Conservation (phyloP, 2,329 filamentous ascomycete species). For the Diplocarpon rosae region DNA sequence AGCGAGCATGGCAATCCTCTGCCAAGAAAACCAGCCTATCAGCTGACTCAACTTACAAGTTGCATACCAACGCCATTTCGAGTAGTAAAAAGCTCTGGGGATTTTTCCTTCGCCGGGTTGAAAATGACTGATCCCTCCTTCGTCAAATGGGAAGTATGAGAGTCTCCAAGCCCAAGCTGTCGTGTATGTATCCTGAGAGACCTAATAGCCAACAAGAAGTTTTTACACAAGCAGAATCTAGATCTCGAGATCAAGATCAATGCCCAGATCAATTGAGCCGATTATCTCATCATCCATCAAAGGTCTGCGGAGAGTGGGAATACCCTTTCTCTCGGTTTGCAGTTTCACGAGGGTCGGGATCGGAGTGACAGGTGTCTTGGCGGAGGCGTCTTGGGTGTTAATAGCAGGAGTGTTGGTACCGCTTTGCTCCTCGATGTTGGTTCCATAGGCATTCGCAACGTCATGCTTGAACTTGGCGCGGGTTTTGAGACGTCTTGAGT, state of each 20-base stretch:
- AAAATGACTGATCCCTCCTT: background rate
- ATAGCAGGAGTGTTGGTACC: conserved; percentile 39
- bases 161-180: too few species aligned
- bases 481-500: conserved; percentile 52
- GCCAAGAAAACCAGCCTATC: too few species aligned
- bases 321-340: conserved; percentile 36
- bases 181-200: background rate
- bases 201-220: background rate
- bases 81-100: too few species aligned
- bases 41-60: too few species aligned
- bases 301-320: conserved; percentile 63
- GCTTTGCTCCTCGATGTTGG: conserved; percentile 39
- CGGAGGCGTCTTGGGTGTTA: conserved; percentile 33
- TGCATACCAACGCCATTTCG: too few species aligned
- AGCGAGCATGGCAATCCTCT: too few species aligned
- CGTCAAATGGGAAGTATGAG: background rate
- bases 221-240: conserved; percentile 1
- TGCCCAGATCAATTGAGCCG: conserved; percentile 75
- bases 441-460: conserved; percentile 36
- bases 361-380: conserved; percentile 33
- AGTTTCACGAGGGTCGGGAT: conserved; percentile 39
- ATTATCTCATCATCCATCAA: conserved; percentile 90
- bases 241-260: conserved; percentile 78
- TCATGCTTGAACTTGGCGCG: conserved; percentile 59
- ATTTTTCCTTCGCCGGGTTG: too few species aligned